Evolutionary conservation across 345 rosid species (phyloP), one percentile per base, ranked within the genome.

Genomic region (Eucalyptus marginata): DNA sequence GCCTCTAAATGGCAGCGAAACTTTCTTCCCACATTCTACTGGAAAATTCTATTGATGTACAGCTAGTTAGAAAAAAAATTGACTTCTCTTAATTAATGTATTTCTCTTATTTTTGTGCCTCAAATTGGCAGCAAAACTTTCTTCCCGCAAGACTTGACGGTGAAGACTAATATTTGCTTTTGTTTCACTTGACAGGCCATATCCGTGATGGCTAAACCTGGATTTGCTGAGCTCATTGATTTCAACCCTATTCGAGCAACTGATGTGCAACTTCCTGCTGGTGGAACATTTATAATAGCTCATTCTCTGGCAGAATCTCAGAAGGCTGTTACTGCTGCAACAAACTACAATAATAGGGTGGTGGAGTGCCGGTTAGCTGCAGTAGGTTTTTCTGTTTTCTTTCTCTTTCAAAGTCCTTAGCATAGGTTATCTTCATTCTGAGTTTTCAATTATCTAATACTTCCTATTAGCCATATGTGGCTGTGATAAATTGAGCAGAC

Each of bases 161-260:
- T 40, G 83, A 76, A 36, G 83, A 20, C 83, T 76, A 40, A 76
- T 29, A 88, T 40, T 49, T 86, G 12, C n/a, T 49, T 66, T 62
- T 89, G 68, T 84, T 88, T 36, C 44, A 25, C 68, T 89, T 90
- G 79, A 88, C 92, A 98, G 99, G 99, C 99, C 85, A 98, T 98
- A 92, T 98, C 99, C 56, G 93, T 98, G 51, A 98, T 96, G 99
- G 99, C 99, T 58, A 95, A 96, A 93, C 68, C 92, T 89, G 99
- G 99, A 43, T 98, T 98, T 94, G 99, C 99, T 17, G 99, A 98
- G 94, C 99, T 98, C 88, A 98, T 98, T 92, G 99, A 98, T 93
- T 98, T 98, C 93, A 98, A 98, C 87, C 99, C 99, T 88, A 94
- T 98, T 84, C 95, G 94, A 27, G 99, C 98, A 92, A 98, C 99